Evolutionary conservation across 2,329 filamentous ascomycete species (phyloP).

Genomic region (Fusarium napiforme): DNA sequence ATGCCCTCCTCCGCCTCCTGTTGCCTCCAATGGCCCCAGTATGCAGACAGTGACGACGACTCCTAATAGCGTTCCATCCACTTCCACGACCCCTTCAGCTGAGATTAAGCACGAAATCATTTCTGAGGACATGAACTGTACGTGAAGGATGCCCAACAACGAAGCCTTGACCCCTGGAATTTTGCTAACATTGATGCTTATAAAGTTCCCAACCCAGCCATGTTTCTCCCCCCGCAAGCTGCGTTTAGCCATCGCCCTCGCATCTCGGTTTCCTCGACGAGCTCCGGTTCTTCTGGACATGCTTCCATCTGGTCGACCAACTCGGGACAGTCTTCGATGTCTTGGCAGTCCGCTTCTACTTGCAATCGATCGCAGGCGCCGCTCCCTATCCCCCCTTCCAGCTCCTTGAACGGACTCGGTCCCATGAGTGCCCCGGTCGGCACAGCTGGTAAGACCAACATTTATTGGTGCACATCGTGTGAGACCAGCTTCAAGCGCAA

Average conservation of each 20-base stretch:
- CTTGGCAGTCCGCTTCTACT: constrained; percentile 51
- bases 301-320: constrained; percentile 59
- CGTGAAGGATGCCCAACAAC: constrained; percentile 25
- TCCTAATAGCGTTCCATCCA: constrained; percentile 34
- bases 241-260: constrained; percentile 55
- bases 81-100: constrained; percentile 38
- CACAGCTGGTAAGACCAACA: constrained; percentile 54
- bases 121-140: constrained; percentile 44
- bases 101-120: constrained; percentile 48
- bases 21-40: constrained; percentile 35
- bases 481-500: constrained; percentile 75
- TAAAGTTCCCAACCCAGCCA: constrained; percentile 39
- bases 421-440: constrained; percentile 42
- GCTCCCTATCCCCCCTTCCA: constrained; percentile 50
- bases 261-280: constrained; percentile 62
- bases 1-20: constrained; percentile 48
- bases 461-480: constrained; percentile 68
- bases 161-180: background rate
- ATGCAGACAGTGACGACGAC: constrained; percentile 35
- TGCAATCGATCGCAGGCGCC: constrained; percentile 51
- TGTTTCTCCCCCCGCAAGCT: constrained; percentile 52
- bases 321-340: constrained; percentile 54
- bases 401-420: constrained; percentile 48
- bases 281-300: constrained; percentile 61
- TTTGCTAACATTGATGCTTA: constrained; percentile 23